Conservation (phyloP, 768 basidiomycete species). For the Termitomyces sp. region DNA sequence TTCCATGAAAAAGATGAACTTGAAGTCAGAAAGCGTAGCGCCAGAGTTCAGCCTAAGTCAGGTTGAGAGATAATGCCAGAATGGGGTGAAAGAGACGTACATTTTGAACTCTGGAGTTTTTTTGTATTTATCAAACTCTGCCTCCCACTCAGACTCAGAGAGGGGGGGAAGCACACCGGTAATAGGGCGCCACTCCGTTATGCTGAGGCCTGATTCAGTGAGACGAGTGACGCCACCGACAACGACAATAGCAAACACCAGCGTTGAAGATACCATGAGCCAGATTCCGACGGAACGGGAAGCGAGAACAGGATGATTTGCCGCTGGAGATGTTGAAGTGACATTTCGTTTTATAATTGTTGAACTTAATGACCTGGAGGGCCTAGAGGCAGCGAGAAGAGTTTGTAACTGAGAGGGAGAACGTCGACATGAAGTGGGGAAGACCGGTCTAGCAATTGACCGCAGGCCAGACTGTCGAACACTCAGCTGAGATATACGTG, state of each 20-base stretch:
- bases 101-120: conserved; percentile 92
- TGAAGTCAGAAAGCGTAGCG: conserved; percentile 87
- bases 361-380: conserved; percentile 1
- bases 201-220: conserved; percentile 95
- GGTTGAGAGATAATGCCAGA: background rate
- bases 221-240: conserved; percentile 95
- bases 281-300: conserved; percentile 73
- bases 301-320: conserved; percentile 50
- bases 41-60: conserved; percentile 74
- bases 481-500: background rate
- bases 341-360: background rate
- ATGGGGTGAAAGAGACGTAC: conserved; percentile 41
- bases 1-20: conserved; percentile 97
- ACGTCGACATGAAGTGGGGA: background rate
- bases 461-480: background rate
- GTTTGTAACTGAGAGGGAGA: conserved; percentile 1
- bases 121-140: conserved; percentile 92
- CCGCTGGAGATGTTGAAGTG: background rate
- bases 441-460: background rate
- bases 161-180: conserved; percentile 86
- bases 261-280: conserved; percentile 77
- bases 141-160: conserved; percentile 68
- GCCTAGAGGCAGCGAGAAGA: conserved; percentile 3
- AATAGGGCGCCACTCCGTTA: conserved; percentile 96
- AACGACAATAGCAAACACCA: conserved; percentile 90